Percentiles rank a stretch among this genome's conserved stretches.
phyloP scores from a whole-genome alignment of 2,329 filamentous ascomycete species.

The Neophaeococcomyces aloes region DNA sequence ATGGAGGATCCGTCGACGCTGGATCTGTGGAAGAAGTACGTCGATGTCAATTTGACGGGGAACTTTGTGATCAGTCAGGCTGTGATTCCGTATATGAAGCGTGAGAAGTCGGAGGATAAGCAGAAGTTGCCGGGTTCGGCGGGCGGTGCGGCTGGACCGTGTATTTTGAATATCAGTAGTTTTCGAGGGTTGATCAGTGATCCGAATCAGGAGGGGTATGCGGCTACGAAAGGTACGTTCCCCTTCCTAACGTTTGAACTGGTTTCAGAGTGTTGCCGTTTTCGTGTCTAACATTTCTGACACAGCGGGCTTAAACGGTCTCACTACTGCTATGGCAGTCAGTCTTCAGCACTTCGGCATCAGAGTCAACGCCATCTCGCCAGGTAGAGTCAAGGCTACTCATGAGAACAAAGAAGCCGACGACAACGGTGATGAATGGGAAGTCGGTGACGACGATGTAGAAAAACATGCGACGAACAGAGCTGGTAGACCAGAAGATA shows the following conservation, averaged over 20 bases:
- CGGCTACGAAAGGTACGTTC: constrained; percentile 28
- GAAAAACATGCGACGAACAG: constrained; percentile 35
- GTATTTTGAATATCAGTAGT: constrained; percentile 38
- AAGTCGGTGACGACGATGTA: constrained; percentile 32
- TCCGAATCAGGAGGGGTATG: constrained; percentile 41
- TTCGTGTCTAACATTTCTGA: not conserved
- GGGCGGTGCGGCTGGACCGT: constrained; percentile 26
- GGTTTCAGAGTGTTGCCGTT: no score
- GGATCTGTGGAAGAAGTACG: constrained; percentile 37
- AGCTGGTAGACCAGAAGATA: constrained; percentile 37
- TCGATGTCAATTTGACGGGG: constrained; percentile 40
- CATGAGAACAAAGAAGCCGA: constrained; percentile 39
- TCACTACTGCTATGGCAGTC: constrained; percentile 31
- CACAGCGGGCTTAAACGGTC: constrained; percentile 24
- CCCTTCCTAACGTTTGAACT: no score
- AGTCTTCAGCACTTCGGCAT: constrained; percentile 27
- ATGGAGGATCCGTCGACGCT: constrained; percentile 36
- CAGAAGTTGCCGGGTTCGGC: constrained; percentile 16
- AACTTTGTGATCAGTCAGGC: constrained; percentile 39
- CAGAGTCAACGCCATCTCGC: constrained; percentile 33
- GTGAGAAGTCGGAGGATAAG: constrained; percentile 11
- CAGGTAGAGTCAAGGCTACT: constrained; percentile 38
- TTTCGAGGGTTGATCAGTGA: constrained; percentile 39
- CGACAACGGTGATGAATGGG: constrained; percentile 32
- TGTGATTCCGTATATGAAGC: constrained; percentile 39